phyloP scores from a whole-genome alignment of 1,284 basidiomycete species.

The Pseudozyma flocculosa region DNA sequence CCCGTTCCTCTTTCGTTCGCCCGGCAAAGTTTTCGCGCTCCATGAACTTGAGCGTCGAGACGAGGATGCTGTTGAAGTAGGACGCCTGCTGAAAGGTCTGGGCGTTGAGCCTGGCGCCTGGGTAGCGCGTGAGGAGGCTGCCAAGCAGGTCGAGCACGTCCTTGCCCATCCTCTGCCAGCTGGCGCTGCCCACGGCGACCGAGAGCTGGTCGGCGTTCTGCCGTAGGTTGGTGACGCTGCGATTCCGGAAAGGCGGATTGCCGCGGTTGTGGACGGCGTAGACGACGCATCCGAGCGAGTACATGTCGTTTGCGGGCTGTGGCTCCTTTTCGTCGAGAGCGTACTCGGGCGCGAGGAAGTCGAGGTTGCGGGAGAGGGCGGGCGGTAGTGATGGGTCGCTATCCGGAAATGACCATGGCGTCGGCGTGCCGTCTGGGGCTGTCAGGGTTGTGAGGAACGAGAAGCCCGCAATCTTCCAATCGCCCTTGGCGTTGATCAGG shows the following conservation, averaged over 20 bases:
- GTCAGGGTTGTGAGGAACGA: slow-evolving; percentile 76
- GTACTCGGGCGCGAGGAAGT: slow-evolving; percentile 94
- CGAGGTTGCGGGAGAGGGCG: slow-evolving; percentile 86
- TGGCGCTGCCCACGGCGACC: slow-evolving; percentile 19
- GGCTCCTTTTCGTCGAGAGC: slow-evolving; percentile 77
- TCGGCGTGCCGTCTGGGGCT: slow-evolving; percentile 67
- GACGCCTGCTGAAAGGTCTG: slow-evolving; percentile 74
- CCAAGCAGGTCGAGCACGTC: slow-evolving; percentile 47
- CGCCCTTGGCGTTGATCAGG: slow-evolving; percentile 68
- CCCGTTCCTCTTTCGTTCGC: slow-evolving; percentile 90
- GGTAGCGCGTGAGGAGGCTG: slow-evolving; percentile 67
- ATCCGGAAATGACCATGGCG: slow-evolving; percentile 84
- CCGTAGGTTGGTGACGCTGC: slow-evolving; percentile 74
- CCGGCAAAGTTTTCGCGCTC: slow-evolving; percentile 93
- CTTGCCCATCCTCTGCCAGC: slow-evolving; percentile 40
- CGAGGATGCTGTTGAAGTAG: slow-evolving; percentile 92
- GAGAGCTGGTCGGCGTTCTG: slow-evolving; percentile 68
- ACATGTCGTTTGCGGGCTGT: slow-evolving; percentile 83
- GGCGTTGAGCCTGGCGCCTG: slow-evolving; percentile 73
- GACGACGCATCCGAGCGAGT: slow-evolving; percentile 85
- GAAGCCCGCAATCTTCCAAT: slow-evolving; percentile 95
- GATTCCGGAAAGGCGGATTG: slow-evolving; percentile 81
- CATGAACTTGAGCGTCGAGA: slow-evolving; percentile 93
- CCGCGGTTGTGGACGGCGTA: slow-evolving; percentile 77
- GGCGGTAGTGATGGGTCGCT: slow-evolving; percentile 77